Conservation (phyloP, 2,329 filamentous ascomycete genomes). For the Macroventuria anomochaeta region DNA sequence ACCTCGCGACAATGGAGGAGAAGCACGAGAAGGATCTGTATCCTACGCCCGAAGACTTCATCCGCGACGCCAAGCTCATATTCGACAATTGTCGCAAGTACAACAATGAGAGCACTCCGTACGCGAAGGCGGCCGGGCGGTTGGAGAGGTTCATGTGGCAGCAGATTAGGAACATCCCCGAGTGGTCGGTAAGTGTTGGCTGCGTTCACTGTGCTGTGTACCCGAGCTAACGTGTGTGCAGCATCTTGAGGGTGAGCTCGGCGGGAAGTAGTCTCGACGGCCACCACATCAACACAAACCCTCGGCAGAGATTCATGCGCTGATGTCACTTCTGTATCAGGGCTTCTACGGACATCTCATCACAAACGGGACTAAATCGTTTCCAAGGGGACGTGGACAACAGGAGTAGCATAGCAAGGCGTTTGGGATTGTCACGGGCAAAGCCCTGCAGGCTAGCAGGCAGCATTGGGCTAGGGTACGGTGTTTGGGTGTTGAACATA, state of each 20-base stretch:
- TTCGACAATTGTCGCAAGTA: slow-evolving; percentile 96
- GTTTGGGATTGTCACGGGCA: too few relatives aligned
- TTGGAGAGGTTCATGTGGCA: slow-evolving; percentile 95
- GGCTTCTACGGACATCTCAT: too few relatives aligned
- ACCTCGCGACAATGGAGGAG: slow-evolving; percentile 91
- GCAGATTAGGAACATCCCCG: slow-evolving; percentile 87
- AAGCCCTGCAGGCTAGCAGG: too few relatives aligned
- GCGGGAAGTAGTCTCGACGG: slow-evolving; percentile 38
- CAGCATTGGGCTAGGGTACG: too few relatives aligned
- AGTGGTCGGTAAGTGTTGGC: slow-evolving; percentile 66
- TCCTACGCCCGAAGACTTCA: slow-evolving; percentile 88
- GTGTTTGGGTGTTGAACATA: too few relatives aligned
- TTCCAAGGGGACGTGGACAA: too few relatives aligned
- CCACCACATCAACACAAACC: too few relatives aligned
- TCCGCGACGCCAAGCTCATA: slow-evolving; percentile 84
- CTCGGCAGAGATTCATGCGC: too few relatives aligned
- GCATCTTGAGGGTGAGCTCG: slow-evolving; percentile 43
- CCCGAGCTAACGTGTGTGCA: slow-evolving; percentile 16
- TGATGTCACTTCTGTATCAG: too few relatives aligned
- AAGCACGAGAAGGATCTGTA: slow-evolving; percentile 96
- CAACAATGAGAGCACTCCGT: slow-evolving; percentile 93
- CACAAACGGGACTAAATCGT: too few relatives aligned
- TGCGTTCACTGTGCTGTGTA: not conserved
- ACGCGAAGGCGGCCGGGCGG: slow-evolving; percentile 93
- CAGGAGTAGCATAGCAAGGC: too few relatives aligned